Evolutionary conservation across 2,329 filamentous ascomycete species (phyloP), one percentile per base, ranked within the genome.

Genomic region (Monilinia fructicola): DNA sequence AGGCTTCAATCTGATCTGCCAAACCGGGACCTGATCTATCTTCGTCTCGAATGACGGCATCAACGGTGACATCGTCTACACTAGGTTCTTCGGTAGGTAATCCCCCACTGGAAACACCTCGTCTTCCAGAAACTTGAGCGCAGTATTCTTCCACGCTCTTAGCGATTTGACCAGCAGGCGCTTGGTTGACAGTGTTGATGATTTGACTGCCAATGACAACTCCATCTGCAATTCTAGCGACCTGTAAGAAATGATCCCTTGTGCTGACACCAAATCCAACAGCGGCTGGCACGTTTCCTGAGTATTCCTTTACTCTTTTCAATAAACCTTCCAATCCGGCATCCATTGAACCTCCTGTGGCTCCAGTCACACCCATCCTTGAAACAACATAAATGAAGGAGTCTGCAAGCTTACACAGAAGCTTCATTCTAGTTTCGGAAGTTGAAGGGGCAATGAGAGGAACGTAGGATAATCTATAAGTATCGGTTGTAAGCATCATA

Each of bases 331-430:
- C 92, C 44, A 99, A 85, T 67, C 90, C 89, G 54, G 88, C 84
- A 78, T 92, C 97, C 74, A 99, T 81, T 35, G 87, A 88, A 44
- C 93, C 93, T 50, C 44, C 54, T 0, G 88, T 89, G 18, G 93
- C 95, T 73, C 95, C 95, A 12, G 95, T 99, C 66, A 98, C 94
- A 73, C 95, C 95, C 90, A 97, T 96, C 73, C 94, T 86, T 35
- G 94, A 98, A 66, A 99, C 95, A 69, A 99, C 93, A 78, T 99
- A 99, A 80, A 99, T 96, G 82, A 98, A 99, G 4, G 93, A 97
- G 80, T 98, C 94, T 76, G 95, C 95, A 70, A 99, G 94, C 78
- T 92, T 88, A 85, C 95, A 99, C 16, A 99, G 89, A 52, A 97
- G 85, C 80, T 91, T 94, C 93, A 99, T 97, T 75, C 95, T 91